These are phyloP conservation scores for Orbilia ellipsospora DNA, from an alignment of 2,329 filamentous ascomycete species.

Conservation along the genomic window DNA sequence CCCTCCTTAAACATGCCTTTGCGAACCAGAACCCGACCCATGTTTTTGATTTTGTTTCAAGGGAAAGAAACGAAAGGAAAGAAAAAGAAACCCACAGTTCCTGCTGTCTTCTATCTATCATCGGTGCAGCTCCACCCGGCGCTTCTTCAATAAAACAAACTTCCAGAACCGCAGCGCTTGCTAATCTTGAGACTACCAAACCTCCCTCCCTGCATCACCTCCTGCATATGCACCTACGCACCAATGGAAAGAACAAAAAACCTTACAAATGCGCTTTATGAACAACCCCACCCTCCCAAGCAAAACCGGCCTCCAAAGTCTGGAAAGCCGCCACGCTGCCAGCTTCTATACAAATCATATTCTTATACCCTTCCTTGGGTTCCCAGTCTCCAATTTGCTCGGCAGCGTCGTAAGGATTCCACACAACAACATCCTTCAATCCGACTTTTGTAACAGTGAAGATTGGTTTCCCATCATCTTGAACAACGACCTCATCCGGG, in stretches of 20 bases:
- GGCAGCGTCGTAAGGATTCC: slow-evolving; percentile 97
- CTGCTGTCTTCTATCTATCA: too few species aligned
- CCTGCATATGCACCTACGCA: not conserved
- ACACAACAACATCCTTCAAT: slow-evolving; percentile 87
- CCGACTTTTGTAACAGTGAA: slow-evolving; percentile 85
- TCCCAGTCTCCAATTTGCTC: slow-evolving; percentile 84
- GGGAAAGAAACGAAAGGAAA: too few species aligned
- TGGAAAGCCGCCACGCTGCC: slow-evolving; percentile 85
- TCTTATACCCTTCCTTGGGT: slow-evolving; percentile 88
- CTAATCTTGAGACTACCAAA: not conserved
- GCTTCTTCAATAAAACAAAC: not conserved
- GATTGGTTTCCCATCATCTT: slow-evolving; percentile 71
- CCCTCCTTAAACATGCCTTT: too few species aligned
- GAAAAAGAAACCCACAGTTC: too few species aligned
- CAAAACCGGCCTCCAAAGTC: slow-evolving; percentile 81
- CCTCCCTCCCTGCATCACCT: not conserved
- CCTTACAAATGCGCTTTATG: slow-evolving; percentile 51
- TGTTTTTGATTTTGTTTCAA: too few species aligned
- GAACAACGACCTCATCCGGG: slow-evolving; percentile 69
- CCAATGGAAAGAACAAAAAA: not conserved
- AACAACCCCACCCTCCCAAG: slow-evolving; percentile 70
- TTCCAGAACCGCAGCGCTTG: not conserved
- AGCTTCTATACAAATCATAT: slow-evolving; percentile 95
- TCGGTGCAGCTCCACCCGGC: too few species aligned
- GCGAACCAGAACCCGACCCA: too few species aligned